Evolutionary conservation across 257 asterid species (phyloP), one percentile per base, ranked within the genome.

Genomic region (Fraxinus cuspidata): DNA sequence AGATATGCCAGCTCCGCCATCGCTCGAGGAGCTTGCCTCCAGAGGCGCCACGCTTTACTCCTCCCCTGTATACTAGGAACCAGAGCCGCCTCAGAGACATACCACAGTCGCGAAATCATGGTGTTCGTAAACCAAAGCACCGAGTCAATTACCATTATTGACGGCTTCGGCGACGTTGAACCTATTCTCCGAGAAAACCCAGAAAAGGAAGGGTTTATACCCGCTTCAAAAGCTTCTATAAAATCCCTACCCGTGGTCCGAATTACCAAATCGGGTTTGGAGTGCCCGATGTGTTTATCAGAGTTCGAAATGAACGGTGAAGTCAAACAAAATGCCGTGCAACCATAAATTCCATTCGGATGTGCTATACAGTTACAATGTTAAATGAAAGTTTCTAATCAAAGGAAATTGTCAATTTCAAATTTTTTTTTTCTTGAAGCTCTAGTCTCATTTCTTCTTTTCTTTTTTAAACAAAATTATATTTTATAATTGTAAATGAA

Each of bases 151-250:
- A 74, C 88, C 72, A 71, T 88, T 40, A 49, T 88, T 9, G 91
- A 87, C 23, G 91, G 90, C 7, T 76, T 80, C 9, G 38, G 75
- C 25, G 87, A 84, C 73, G 38, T 79, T 71, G 89, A 87, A 27
- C 32, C 84, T 2, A 4, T 85, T 60, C 63, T 83, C 64, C 75
- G 75, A 0, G 88, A 83, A 3, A 29, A 80, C 34, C 44, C 81
- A 1, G 6, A 75, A 0, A 87, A 81, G 31, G 86, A 78, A 1
- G 89, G 85, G 19, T 83, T 78, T 3, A 35, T 74, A n/a, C 97
- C 97, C 32, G 97, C 96, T 0, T 76, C 97, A 0, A 85, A 81
- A 73, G 86, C 87, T 3, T 89, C 96, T 23, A 90, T 92, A 19
- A 88, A 85, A 0, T 74, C 90, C 16, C 68, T 92, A 82, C 90